Evolutionary conservation across 306 rosid species (phyloP).

Genomic region (Malus asiatica): DNA sequence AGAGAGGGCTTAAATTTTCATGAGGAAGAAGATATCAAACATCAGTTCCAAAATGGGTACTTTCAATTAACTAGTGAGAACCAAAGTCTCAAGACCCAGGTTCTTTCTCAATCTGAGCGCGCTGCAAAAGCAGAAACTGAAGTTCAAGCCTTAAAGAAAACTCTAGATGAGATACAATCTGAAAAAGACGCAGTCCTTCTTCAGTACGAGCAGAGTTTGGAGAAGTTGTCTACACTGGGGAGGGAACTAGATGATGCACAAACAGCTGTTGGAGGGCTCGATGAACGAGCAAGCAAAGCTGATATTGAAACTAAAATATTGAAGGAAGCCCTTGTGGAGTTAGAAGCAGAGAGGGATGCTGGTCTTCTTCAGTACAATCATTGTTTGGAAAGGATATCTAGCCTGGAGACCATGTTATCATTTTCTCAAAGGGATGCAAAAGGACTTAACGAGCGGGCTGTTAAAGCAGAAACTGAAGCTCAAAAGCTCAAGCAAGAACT

Average conservation of each 20-base stretch:
- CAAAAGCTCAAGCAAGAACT: constrained; percentile 52
- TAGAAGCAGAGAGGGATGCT: constrained; percentile 61
- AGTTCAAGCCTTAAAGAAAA: constrained; percentile 53
- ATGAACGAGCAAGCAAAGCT: constrained; percentile 78
- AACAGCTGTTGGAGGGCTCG: constrained; percentile 56
- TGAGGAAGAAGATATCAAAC: constrained; percentile 18
- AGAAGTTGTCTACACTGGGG: constrained; percentile 60
- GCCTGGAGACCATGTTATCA: constrained; percentile 47
- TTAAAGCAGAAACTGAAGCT: constrained; percentile 60
- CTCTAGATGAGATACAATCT: constrained; percentile 50
- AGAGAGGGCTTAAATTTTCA: constrained; percentile 6
- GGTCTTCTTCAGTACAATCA: constrained; percentile 58
- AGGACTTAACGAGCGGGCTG: constrained; percentile 47
- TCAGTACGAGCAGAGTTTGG: constrained; percentile 62
- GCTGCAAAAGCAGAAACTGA: constrained; percentile 53
- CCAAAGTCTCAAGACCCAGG: constrained; percentile 34
- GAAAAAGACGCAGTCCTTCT: constrained; percentile 72
- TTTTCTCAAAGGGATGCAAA: constrained; percentile 43
- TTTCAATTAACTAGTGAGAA: constrained; percentile 39
- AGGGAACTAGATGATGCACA: constrained; percentile 50
- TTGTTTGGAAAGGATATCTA: constrained; percentile 64
- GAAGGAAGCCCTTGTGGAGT: constrained; percentile 62
- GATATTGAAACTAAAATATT: constrained; percentile 72
- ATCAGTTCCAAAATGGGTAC: constrained; percentile 13
- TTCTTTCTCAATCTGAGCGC: constrained; percentile 37